These are phyloP conservation scores for Tricladium varicosporioides DNA, from an alignment of 2,329 filamentous ascomycete species.

Conservation along the genomic window DNA sequence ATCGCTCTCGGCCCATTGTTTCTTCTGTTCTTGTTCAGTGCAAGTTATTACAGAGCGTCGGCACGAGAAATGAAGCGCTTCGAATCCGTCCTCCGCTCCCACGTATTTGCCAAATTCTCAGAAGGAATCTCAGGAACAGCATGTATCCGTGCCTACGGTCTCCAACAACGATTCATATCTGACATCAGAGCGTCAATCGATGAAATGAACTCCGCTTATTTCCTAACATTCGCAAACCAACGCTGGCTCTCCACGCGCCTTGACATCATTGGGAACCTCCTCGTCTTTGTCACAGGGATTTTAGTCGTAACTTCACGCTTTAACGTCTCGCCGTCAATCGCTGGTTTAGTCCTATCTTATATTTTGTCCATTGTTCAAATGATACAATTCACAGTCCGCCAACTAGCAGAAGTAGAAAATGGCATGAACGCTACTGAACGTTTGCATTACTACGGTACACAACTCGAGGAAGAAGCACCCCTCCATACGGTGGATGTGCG, in stretches of 20 bases:
- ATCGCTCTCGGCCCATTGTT: constrained; percentile 69
- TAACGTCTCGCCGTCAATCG: constrained; percentile 78
- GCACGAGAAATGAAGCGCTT: constrained; percentile 93
- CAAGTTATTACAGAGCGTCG: constrained; percentile 82
- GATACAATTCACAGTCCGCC: constrained; percentile 92
- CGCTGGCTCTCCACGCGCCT: constrained; percentile 86
- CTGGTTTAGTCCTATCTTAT: constrained; percentile 86
- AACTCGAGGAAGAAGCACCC: constrained; percentile 86
- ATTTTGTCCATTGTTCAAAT: constrained; percentile 92
- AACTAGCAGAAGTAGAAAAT: constrained; percentile 94
- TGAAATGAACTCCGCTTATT: constrained; percentile 92
- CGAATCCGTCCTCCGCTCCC: constrained; percentile 83
- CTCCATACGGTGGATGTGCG: constrained; percentile 73
- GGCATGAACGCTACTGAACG: constrained; percentile 97
- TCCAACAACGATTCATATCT: constrained; percentile 70
- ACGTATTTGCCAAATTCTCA: constrained; percentile 86
- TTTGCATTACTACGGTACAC: constrained; percentile 81
- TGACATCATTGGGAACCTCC: constrained; percentile 76
- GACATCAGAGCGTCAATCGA: constrained; percentile 75
- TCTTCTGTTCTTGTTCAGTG: constrained; percentile 73
- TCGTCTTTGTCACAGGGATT: constrained; percentile 87
- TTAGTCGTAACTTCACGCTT: constrained; percentile 91
- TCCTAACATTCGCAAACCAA: constrained; percentile 92
- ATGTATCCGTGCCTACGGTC: constrained; percentile 85
- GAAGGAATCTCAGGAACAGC: constrained; percentile 83